phyloP scores from a whole-genome alignment of 352 stramenopile genomes.

The Phytophthora tubulina region DNA sequence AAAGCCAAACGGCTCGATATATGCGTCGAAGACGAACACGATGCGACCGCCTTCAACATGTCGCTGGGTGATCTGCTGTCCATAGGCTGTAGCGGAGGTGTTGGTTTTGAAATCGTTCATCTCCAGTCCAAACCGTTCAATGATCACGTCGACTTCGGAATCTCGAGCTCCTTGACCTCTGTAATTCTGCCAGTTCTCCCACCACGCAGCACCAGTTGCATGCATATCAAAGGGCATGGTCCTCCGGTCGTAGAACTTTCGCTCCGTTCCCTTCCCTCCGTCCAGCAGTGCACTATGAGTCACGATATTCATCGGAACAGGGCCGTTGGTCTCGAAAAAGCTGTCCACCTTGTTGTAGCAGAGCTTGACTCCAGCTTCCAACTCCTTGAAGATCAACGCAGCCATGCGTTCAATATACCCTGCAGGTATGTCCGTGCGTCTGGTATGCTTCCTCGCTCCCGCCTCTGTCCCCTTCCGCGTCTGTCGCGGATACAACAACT shows the following conservation, averaged over 20 bases:
- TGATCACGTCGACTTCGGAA: slow-evolving; percentile 49
- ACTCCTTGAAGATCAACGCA: slow-evolving; percentile 41
- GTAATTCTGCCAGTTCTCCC: slow-evolving; percentile 43
- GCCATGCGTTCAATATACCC: slow-evolving; percentile 28
- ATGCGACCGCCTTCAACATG: slow-evolving; percentile 59
- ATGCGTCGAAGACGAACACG: slow-evolving; percentile 63
- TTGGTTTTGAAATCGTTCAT: slow-evolving; percentile 54
- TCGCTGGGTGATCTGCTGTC: slow-evolving; percentile 60
- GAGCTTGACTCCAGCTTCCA: slow-evolving; percentile 40
- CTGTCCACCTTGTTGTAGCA: slow-evolving; percentile 44
- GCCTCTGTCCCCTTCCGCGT: neutral
- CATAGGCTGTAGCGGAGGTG: slow-evolving; percentile 50
- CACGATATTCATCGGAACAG: slow-evolving; percentile 9
- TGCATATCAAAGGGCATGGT: slow-evolving; percentile 46
- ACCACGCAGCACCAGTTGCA: slow-evolving; percentile 43
- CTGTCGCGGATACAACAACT: slow-evolving; percentile 28
- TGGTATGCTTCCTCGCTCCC: slow-evolving; percentile 16
- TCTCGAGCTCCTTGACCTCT: slow-evolving; percentile 28
- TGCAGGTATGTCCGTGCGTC: slow-evolving; percentile 19
- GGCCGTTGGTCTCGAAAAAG: slow-evolving; percentile 35
- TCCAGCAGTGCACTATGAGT: slow-evolving; percentile 32
- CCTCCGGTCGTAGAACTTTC: slow-evolving; percentile 45
- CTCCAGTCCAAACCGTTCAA: slow-evolving; percentile 63
- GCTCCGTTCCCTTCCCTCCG: slow-evolving; percentile 32
- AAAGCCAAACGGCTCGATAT: slow-evolving; percentile 62